These are phyloP conservation scores for Meira nashicola DNA, from an alignment of 1,284 basidiomycete genomes.

Conservation along the genomic window DNA sequence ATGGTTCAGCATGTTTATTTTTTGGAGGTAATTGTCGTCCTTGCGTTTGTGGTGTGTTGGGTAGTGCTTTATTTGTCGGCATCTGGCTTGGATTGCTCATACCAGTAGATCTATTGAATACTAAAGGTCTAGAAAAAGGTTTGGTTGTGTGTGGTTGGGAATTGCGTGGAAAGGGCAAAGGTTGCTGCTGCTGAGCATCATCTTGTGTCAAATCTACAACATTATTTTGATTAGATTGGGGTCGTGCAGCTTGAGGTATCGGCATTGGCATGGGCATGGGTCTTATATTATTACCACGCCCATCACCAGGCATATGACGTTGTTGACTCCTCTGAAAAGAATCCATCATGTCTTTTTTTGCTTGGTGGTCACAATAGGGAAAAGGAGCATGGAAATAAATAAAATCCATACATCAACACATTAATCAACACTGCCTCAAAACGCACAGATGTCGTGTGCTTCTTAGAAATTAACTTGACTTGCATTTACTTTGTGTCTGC, in stretches of 20 bases:
- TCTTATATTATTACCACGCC: too few relatives aligned
- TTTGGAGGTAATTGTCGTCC: neutral
- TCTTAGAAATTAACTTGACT: too few relatives aligned
- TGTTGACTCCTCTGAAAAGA: constrained; percentile 1
- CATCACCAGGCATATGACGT: neutral
- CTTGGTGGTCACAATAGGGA: neutral
- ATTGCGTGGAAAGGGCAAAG: neutral
- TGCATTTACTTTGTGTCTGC: too few relatives aligned
- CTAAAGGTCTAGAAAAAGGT: too few relatives aligned
- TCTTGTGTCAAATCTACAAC: neutral
- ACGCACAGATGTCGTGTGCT: too few relatives aligned
- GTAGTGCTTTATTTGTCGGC: too few relatives aligned
- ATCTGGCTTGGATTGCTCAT: too few relatives aligned
- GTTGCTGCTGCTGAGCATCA: neutral
- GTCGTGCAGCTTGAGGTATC: too few relatives aligned
- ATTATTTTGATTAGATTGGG: neutral
- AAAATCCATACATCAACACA: neutral
- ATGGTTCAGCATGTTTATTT: constrained; percentile 7
- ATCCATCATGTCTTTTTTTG: neutral
- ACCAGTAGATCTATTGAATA: too few relatives aligned
- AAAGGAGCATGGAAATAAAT: neutral
- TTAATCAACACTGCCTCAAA: neutral
- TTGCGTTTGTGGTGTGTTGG: neutral
- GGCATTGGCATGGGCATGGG: too few relatives aligned
- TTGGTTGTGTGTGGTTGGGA: neutral